These are phyloP conservation scores for Vigna mungo DNA, from an alignment of 306 rosid species.

Conservation along the genomic window DNA sequence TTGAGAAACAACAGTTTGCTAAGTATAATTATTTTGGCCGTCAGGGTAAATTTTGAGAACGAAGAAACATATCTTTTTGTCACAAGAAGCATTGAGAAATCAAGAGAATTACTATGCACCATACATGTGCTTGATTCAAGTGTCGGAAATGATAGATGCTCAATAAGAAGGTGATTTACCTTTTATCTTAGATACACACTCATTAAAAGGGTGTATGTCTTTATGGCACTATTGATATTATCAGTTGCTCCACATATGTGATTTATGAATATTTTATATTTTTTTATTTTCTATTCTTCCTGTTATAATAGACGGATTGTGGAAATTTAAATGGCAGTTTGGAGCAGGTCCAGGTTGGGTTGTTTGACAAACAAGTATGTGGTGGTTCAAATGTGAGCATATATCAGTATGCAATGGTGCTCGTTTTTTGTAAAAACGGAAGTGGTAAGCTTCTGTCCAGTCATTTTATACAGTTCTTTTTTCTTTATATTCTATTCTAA, in stretches of 20 bases:
- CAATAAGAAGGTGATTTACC: conserved; percentile 68
- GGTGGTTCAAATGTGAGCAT: conserved; percentile 84
- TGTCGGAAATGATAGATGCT: conserved; percentile 52
- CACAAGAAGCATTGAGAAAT: conserved; percentile 78
- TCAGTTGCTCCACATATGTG: conserved; percentile 21
- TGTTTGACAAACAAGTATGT: conserved; percentile 80
- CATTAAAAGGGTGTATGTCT: neutral
- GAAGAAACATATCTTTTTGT: conserved; percentile 69
- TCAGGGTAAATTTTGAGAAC: conserved; percentile 66
- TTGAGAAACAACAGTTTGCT: conserved; percentile 31
- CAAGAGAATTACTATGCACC: conserved; percentile 64
- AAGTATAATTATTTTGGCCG: conserved; percentile 42
- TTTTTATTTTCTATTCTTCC: conserved; percentile 41
- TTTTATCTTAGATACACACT: neutral
- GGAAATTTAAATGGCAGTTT: conserved; percentile 98
- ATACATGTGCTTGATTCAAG: conserved; percentile 60
- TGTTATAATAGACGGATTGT: conserved; percentile 72
- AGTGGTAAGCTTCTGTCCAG: conserved; percentile 59
- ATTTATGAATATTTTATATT: conserved; percentile 16
- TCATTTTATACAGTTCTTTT: conserved; percentile 22
- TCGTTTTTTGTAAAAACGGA: conserved; percentile 56
- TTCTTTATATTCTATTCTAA: conserved; percentile 12
- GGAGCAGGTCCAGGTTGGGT: conserved; percentile 98
- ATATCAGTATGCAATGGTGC: conserved; percentile 87
- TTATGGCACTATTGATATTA: conserved; percentile 23